Percentiles rank a stretch among this genome's conserved stretches.
Evolutionary conservation across 805 yeast species (phyloP).

Genomic region (Suhomyces sp.): DNA sequence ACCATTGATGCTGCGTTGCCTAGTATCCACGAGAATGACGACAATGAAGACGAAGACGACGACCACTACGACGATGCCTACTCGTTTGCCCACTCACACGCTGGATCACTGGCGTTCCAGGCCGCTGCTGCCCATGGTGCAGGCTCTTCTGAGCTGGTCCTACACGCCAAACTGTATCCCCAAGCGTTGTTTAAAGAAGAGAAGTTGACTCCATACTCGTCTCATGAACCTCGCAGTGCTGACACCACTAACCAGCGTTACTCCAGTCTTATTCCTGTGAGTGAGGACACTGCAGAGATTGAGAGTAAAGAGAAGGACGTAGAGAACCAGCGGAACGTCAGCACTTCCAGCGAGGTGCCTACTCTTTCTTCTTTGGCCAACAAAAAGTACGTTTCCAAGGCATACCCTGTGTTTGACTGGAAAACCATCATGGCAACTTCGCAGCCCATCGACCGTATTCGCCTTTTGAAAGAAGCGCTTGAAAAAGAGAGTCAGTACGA

Average conservation of each 20-base stretch:
- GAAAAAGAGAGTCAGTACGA: conserved; percentile 43
- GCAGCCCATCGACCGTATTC: conserved; percentile 42
- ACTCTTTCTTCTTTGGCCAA: not conserved
- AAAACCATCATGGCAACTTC: conserved; percentile 37
- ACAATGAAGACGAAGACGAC: conserved; percentile 5
- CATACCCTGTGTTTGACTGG: conserved; percentile 40
- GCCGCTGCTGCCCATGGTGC: not conserved
- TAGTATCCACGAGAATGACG: conserved; percentile 29
- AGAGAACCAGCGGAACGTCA: not conserved
- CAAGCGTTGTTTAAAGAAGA: conserved; percentile 25
- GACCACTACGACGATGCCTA: not conserved
- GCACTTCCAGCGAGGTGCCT: conserved; percentile 1
- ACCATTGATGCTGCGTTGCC: conserved; percentile 40
- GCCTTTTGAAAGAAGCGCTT: conserved; percentile 41
- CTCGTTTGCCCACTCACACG: conserved; percentile 1
- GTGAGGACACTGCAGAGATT: not conserved
- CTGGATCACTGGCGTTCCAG: not conserved
- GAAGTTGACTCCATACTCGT: conserved; percentile 19
- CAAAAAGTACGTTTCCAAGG: conserved; percentile 2
- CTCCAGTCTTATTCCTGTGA: conserved; percentile 21
- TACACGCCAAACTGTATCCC: conserved; percentile 19
- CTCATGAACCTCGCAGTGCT: conserved; percentile 6
- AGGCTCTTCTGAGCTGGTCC: conserved; percentile 19
- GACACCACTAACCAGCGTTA: conserved; percentile 16
- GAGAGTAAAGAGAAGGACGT: not conserved